Evolutionary conservation across 2,329 filamentous ascomycete genomes (phyloP).

Genomic region (Aotearoamyces nothofagi): DNA sequence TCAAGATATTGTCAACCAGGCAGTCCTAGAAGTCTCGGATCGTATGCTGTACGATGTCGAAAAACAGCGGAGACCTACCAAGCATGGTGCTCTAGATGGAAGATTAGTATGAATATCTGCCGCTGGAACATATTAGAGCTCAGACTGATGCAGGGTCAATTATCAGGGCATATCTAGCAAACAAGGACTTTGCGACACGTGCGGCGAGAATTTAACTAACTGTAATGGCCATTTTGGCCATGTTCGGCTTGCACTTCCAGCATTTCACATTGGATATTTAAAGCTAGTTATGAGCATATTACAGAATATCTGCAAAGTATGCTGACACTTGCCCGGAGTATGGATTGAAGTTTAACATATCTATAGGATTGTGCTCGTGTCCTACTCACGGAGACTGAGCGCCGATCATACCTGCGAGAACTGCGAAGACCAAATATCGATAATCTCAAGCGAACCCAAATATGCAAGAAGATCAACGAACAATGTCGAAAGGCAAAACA

Average conservation of each 20-base stretch:
- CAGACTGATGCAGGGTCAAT: conserved; percentile 6
- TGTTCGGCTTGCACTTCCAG: conserved; percentile 77
- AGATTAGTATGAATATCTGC: conserved; percentile 42
- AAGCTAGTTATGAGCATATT: conserved; percentile 85
- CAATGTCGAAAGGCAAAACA: conserved; percentile 76
- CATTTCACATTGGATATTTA: conserved; percentile 92
- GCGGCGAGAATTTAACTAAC: conserved; percentile 62
- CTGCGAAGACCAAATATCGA: conserved; percentile 72
- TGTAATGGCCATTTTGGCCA: conserved; percentile 96
- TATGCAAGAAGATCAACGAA: conserved; percentile 78
- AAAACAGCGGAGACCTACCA: conserved; percentile 58
- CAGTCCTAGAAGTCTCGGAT: conserved; percentile 88
- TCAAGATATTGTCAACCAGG: conserved; percentile 90
- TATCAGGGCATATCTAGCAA: conserved; percentile 57
- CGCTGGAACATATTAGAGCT: no score
- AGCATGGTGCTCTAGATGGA: conserved; percentile 75
- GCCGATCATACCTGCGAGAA: conserved; percentile 62
- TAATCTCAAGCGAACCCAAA: conserved; percentile 67
- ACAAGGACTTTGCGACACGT: conserved; percentile 72
- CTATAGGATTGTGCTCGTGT: conserved; percentile 63
- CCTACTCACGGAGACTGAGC: conserved; percentile 66
- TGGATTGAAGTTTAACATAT: conserved; percentile 5
- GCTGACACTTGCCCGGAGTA: conserved; percentile 6
- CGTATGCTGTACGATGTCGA: conserved; percentile 85
- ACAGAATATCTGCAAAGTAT: conserved; percentile 82